Evolutionary conservation across 2,329 filamentous ascomycete species (phyloP).

Genomic region (Celoporthe dispersa): DNA sequence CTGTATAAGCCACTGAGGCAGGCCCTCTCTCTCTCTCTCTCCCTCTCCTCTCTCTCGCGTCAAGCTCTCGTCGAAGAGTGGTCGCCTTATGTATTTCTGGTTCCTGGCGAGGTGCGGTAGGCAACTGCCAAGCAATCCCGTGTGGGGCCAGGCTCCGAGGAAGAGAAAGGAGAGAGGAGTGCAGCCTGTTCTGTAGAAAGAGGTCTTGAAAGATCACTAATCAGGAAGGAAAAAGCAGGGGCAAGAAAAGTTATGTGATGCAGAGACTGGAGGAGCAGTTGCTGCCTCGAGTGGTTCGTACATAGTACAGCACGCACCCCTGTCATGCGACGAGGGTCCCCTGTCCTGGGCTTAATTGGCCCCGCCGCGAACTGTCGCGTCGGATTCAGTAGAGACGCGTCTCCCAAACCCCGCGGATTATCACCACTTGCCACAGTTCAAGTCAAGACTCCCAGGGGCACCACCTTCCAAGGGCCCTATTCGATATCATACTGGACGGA

Average conservation of each 20-base stretch:
- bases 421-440: neutral
- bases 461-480: neutral
- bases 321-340: constrained; percentile 11
- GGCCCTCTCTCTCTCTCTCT: too few species aligned
- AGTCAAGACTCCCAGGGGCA: neutral
- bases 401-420: constrained; percentile 9
- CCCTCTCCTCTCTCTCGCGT: too few species aligned
- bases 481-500: neutral
- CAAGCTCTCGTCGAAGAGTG: neutral
- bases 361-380: constrained; percentile 20
- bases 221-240: neutral
- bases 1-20: neutral
- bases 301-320: too few species aligned
- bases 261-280: neutral
- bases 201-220: neutral
- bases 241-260: neutral
- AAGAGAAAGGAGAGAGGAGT: too few species aligned
- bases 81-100: neutral
- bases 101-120: neutral
- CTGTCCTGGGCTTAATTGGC: constrained; percentile 30
- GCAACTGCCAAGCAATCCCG: neutral
- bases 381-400: constrained; percentile 25
- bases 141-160: too few species aligned
- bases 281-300: neutral
- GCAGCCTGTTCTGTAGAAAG: too few species aligned